These are phyloP conservation scores for Xylaria cubensis DNA, from an alignment of 495 filamentous ascomycete species.

Conservation along the genomic window DNA sequence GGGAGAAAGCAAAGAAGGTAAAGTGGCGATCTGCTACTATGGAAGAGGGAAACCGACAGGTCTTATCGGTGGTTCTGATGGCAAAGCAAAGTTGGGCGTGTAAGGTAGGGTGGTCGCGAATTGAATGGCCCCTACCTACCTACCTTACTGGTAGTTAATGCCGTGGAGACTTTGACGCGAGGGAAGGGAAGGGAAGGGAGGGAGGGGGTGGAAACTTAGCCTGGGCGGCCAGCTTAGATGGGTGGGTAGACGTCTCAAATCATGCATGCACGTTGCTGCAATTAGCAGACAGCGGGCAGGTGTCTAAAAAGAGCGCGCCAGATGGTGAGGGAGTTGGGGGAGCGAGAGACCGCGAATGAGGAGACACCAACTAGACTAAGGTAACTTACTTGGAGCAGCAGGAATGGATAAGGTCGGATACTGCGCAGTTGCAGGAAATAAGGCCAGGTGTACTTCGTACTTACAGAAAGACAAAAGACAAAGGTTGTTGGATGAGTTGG, in stretches of 20 bases:
- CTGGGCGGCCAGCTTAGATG: background rate
- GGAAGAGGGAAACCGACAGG: slow-evolving; percentile 36
- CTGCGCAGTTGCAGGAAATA: background rate
- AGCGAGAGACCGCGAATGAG: slow-evolving; percentile 29
- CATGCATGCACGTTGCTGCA: slow-evolving; percentile 38
- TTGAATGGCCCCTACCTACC: slow-evolving; percentile 19
- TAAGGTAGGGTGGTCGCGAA: slow-evolving; percentile 36
- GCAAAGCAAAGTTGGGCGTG: slow-evolving; percentile 22
- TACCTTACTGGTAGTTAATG: background rate
- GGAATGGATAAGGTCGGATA: background rate
- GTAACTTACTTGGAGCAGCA: too few relatives aligned
- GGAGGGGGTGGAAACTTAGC: too few relatives aligned
- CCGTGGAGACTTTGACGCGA: slow-evolving; percentile 23
- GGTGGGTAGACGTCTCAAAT: slow-evolving; percentile 40
- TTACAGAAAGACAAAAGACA: too few relatives aligned
- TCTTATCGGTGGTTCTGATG: slow-evolving; percentile 39
- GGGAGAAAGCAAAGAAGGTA: slow-evolving; percentile 22
- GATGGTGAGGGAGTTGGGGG: slow-evolving; percentile 4
- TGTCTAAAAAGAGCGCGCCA: slow-evolving; percentile 38
- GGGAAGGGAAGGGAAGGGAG: slow-evolving; percentile 26
- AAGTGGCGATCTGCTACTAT: slow-evolving; percentile 35
- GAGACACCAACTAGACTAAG: too few relatives aligned
- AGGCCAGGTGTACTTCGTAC: background rate
- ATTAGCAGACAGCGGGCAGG: slow-evolving; percentile 34
- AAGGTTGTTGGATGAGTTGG: too few relatives aligned